Percentiles rank a stretch among this genome's conserved stretches.
phyloP scores from a whole-genome alignment of 2,329 filamentous ascomycete species.

The Ilyonectria mors-panacis region DNA sequence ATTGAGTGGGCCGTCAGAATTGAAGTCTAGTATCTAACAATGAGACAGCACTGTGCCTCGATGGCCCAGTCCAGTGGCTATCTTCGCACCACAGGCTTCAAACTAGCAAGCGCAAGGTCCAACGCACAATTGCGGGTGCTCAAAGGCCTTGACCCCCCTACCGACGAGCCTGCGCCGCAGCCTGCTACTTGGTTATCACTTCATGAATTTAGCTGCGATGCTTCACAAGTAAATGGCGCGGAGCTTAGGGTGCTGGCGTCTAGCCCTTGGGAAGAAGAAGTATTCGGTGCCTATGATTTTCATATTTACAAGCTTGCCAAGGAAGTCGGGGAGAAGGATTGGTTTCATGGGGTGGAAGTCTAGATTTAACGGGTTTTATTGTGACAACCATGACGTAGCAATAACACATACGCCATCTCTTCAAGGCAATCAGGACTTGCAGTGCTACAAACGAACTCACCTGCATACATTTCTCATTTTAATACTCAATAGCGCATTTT shows the following conservation, averaged over 20 bases:
- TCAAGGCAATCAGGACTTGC: too few relatives aligned
- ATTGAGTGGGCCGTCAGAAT: background rate
- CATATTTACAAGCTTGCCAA: background rate
- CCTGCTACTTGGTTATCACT: background rate
- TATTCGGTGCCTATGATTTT: background rate
- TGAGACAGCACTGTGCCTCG: background rate
- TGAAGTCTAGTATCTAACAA: background rate
- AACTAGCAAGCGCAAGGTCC: background rate
- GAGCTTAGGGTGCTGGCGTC: background rate
- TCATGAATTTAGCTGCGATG: background rate
- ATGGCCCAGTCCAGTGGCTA: background rate
- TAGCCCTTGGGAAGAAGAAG: background rate
- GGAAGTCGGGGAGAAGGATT: background rate
- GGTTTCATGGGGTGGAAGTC: background rate
- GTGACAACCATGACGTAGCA: too few relatives aligned
- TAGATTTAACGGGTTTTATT: too few relatives aligned
- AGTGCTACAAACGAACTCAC: too few relatives aligned
- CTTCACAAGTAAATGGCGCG: background rate
- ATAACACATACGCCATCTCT: too few relatives aligned
- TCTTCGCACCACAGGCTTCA: background rate
- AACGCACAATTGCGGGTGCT: background rate
- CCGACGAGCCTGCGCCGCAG: background rate
- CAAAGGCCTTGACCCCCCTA: background rate
- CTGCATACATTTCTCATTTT: too few relatives aligned
- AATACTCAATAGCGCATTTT: too few relatives aligned